Conservation (phyloP, 257 asterid species). For the Coffea canephora region DNA sequence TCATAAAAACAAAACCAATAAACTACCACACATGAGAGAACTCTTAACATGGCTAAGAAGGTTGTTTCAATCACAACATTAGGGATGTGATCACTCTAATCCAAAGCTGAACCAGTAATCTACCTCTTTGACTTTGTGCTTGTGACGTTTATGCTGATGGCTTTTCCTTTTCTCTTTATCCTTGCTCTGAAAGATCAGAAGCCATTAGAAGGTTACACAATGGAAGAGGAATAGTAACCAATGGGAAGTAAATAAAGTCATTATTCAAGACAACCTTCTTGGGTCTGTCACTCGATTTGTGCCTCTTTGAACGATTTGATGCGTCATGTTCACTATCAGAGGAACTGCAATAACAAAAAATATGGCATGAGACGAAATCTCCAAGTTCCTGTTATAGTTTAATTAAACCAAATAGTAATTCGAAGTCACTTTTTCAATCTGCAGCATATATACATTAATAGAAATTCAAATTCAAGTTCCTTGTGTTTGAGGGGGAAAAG, state of each 20-base stretch:
- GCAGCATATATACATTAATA: neutral
- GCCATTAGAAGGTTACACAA: constrained; percentile 17
- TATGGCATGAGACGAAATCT: constrained; percentile 7
- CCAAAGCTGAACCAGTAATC: constrained; percentile 17
- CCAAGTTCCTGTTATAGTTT: neutral
- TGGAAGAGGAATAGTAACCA: constrained; percentile 2
- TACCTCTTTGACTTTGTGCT: constrained; percentile 82
- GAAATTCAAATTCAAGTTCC: too few species aligned
- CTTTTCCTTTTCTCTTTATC: constrained; percentile 66
- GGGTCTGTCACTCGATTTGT: constrained; percentile 53
- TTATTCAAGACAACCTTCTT: constrained; percentile 51
- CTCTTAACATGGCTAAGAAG: neutral
- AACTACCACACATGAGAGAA: neutral
- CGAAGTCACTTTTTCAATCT: neutral
- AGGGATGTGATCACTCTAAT: neutral
- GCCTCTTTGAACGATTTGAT: constrained; percentile 64
- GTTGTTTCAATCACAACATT: neutral
- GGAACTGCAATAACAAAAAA: constrained; percentile 45
- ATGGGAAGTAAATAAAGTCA: constrained; percentile 6
- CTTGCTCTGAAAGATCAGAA: constrained; percentile 55
- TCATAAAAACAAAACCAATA: neutral
- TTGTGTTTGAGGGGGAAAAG: neutral
- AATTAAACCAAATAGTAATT: neutral
- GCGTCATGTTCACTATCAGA: constrained; percentile 61
- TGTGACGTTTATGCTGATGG: constrained; percentile 60